phyloP scores from a whole-genome alignment of 768 basidiomycete genomes.

The Tylopilus intermedius region DNA sequence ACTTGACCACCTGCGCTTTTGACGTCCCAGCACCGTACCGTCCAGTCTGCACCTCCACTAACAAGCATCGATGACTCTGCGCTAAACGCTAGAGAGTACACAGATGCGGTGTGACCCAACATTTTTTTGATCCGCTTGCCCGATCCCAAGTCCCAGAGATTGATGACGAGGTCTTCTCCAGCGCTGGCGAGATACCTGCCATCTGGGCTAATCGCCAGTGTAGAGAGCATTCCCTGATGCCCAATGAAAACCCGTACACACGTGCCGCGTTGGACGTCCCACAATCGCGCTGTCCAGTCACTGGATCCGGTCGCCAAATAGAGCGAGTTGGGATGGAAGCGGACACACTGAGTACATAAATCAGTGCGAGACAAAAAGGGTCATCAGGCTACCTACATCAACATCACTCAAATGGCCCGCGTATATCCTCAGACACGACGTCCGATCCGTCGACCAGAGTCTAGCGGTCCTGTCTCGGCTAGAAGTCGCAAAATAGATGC shows the following conservation, averaged over 20 bases:
- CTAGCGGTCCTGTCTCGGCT: conserved; percentile 92
- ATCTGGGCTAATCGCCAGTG: conserved; percentile 87
- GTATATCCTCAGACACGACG: conserved; percentile 82
- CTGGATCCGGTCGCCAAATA: conserved; percentile 97
- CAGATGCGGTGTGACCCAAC: conserved; percentile 85
- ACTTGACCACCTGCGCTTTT: conserved; percentile 67
- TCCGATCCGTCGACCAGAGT: conserved; percentile 93
- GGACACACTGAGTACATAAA: conserved; percentile 62
- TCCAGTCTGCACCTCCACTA: conserved; percentile 91
- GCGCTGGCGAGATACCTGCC: conserved; percentile 91
- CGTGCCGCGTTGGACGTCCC: conserved; percentile 95
- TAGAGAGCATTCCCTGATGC: conserved; percentile 83
- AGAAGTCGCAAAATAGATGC: conserved; percentile 96
- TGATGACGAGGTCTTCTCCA: conserved; percentile 88
- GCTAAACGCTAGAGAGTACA: conserved; percentile 88
- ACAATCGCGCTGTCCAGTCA: conserved; percentile 92
- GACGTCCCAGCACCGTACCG: conserved; percentile 98
- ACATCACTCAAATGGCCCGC: conserved; percentile 97
- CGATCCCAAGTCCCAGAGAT: conserved; percentile 95
- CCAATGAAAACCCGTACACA: conserved; percentile 95
- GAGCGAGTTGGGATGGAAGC: conserved; percentile 96
- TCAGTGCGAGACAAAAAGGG: conserved; percentile 2
- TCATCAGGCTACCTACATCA: conserved; percentile 60
- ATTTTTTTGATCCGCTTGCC: conserved; percentile 94
- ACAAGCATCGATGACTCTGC: conserved; percentile 88